phyloP scores from a whole-genome alignment of 768 basidiomycete genomes.

The Clathrus columnatus region DNA sequence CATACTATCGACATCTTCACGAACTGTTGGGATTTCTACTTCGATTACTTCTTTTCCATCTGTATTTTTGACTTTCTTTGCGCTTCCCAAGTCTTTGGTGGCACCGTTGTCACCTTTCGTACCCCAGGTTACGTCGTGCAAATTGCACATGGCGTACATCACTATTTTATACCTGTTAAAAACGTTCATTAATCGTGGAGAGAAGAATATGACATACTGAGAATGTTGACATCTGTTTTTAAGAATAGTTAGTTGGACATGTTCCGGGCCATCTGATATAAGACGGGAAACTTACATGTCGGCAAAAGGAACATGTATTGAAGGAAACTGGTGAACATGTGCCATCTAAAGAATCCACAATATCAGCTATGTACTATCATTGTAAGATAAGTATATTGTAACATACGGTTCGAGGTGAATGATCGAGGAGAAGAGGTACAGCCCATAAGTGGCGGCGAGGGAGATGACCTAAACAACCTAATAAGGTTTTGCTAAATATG shows the following conservation, averaged over 20 bases:
- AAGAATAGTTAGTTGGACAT: slow-evolving; percentile 9
- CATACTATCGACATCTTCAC: slow-evolving; percentile 81
- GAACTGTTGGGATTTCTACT: slow-evolving; percentile 70
- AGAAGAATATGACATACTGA: slow-evolving; percentile 38
- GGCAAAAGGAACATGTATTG: slow-evolving; percentile 91
- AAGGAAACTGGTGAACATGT: slow-evolving; percentile 88
- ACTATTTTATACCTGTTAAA: slow-evolving; percentile 29
- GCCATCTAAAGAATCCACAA: slow-evolving; percentile 43
- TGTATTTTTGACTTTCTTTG: slow-evolving; percentile 79
- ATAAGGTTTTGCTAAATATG: not conserved
- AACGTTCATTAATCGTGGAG: not conserved
- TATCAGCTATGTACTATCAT: not conserved
- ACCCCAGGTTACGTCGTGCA: slow-evolving; percentile 88
- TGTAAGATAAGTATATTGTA: not conserved
- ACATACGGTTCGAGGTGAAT: slow-evolving; percentile 74
- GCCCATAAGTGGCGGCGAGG: slow-evolving; percentile 59
- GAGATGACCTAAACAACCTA: slow-evolving; percentile 41
- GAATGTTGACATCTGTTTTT: slow-evolving; percentile 62
- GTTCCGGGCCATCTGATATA: not conserved
- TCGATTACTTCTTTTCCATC: slow-evolving; percentile 84
- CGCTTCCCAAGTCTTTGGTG: slow-evolving; percentile 80
- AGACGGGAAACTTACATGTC: slow-evolving; percentile 38
- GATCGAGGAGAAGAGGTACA: slow-evolving; percentile 80
- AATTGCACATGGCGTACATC: slow-evolving; percentile 92
- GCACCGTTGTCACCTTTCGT: slow-evolving; percentile 90